phyloP scores from a whole-genome alignment of 192 early-diverging fungal genomes.

The Linnemannia exigua region DNA sequence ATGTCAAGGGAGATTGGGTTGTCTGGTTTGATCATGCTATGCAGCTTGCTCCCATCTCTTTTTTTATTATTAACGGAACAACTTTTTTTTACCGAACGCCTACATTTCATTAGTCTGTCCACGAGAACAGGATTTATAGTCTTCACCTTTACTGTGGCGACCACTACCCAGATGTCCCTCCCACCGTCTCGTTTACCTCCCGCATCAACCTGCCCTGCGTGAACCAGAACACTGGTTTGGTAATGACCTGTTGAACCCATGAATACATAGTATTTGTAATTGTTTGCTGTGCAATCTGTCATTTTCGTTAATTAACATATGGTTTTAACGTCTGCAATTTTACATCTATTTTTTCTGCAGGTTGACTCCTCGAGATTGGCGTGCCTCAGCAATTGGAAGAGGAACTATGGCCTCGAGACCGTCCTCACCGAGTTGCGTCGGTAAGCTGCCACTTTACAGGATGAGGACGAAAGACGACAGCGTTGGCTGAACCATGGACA shows the following conservation, averaged over 20 bases:
- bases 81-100: neutral
- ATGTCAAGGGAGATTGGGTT: neutral
- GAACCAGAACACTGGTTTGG: slow-evolving; percentile 83
- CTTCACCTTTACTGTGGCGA: slow-evolving; percentile 87
- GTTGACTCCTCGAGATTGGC: slow-evolving; percentile 76
- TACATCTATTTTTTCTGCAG: slow-evolving; percentile 43
- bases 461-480: neutral
- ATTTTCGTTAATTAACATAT: too few species aligned
- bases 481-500: neutral
- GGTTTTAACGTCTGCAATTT: neutral
- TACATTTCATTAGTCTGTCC: slow-evolving; percentile 76
- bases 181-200: slow-evolving; percentile 84
- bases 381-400: slow-evolving; percentile 90
- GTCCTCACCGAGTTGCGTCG: slow-evolving; percentile 86
- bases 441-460: slow-evolving; percentile 60
- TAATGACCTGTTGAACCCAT: slow-evolving; percentile 28
- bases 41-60: neutral
- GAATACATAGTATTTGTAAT: neutral
- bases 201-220: slow-evolving; percentile 91
- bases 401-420: slow-evolving; percentile 81
- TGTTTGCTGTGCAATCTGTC: neutral
- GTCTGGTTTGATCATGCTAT: slow-evolving; percentile 9
- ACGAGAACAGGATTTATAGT: slow-evolving; percentile 97
- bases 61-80: slow-evolving; percentile 1
- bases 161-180: slow-evolving; percentile 88